A percentile compares a stretch with the other conserved stretches of the same genome.
phyloP scores from a whole-genome alignment of 2,329 filamentous ascomycete genomes.

The Ceratocystis huliohia region DNA sequence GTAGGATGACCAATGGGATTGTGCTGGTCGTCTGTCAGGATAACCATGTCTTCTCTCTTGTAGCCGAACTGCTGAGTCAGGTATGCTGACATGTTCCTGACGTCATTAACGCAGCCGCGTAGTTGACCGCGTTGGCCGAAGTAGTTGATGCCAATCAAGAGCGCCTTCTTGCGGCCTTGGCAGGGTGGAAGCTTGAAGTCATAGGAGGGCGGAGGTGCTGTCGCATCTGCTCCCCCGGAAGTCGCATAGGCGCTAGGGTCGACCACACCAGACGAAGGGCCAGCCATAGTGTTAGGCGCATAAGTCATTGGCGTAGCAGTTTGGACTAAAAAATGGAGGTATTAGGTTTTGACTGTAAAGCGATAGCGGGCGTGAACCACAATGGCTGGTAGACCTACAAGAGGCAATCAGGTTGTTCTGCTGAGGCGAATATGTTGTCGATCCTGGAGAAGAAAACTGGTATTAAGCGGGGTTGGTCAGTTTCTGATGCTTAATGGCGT shows the following conservation, averaged over 20 bases:
- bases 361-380: background rate
- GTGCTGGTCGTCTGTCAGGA: conserved; percentile 90
- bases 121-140: conserved; percentile 85
- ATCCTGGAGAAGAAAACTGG: conserved; percentile 3
- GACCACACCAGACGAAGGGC: conserved; percentile 38
- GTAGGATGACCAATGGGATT: conserved; percentile 96
- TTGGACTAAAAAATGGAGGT: conserved; percentile 30
- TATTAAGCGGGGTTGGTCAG: background rate
- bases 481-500: background rate
- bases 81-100: conserved; percentile 91
- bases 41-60: conserved; percentile 91
- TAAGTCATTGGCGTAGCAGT: background rate
- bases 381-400: background rate
- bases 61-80: conserved; percentile 83
- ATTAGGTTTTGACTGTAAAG: background rate
- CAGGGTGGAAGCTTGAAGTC: conserved; percentile 34
- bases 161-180: conserved; percentile 74
- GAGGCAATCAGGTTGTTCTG: conserved; percentile 2
- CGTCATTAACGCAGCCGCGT: conserved; percentile 90
- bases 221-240: conserved; percentile 30
- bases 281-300: background rate
- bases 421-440: conserved; percentile 13
- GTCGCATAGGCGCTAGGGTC: conserved; percentile 38
- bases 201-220: conserved; percentile 39
- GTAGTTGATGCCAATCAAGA: conserved; percentile 93